Evolutionary conservation across 2,329 filamentous ascomycete genomes (phyloP), one percentile per base, ranked within the genome.

Genomic region (Zymoseptoria ardabiliae): DNA sequence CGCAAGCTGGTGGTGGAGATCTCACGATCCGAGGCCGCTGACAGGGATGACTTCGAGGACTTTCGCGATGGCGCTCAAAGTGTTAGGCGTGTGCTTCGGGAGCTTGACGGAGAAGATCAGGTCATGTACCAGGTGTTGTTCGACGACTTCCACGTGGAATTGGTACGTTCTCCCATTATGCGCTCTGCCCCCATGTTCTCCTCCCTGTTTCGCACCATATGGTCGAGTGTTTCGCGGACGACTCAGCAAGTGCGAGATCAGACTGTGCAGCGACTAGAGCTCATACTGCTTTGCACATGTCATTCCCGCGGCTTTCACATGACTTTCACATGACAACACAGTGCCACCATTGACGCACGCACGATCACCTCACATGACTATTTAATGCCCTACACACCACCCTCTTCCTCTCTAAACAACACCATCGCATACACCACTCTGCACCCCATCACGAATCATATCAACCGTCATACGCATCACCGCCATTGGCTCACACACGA

Each of bases 141-240:
- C 35, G 70, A 70, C n/a, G 73, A 77, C 59, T 73, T 69, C 17
- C 68, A 67, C 50, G 69, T 68, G 10, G 73, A 74, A 62, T 64
- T 73, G 71, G 79, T 81, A 68, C 69, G 77, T 73, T 61, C 35
- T 41, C 17, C n/a, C n/a, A n/a, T n/a, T n/a, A n/a, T n/a, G n/a
- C n/a, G n/a, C n/a, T n/a, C n/a, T n/a, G n/a, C n/a, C n/a, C n/a
- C n/a, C n/a, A n/a, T n/a, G n/a, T n/a, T n/a, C n/a, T n/a, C n/a
- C n/a, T n/a, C 11, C 35, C 35, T 2, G 17, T 41, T 41, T 17
- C 35, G 9, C 10, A 41, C 17, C 17, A 0, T 4, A 0, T 4
- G 2, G 3, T 45, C 35, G 35, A 45, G 4, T 4, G 2, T 9
- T 28, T 2, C 9, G 25, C 25, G 25, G 8, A 28, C 5, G 25